Evolutionary conservation across 108 stramenopile genomes (phyloP).

Genomic region (Heterococcus sp.): DNA sequence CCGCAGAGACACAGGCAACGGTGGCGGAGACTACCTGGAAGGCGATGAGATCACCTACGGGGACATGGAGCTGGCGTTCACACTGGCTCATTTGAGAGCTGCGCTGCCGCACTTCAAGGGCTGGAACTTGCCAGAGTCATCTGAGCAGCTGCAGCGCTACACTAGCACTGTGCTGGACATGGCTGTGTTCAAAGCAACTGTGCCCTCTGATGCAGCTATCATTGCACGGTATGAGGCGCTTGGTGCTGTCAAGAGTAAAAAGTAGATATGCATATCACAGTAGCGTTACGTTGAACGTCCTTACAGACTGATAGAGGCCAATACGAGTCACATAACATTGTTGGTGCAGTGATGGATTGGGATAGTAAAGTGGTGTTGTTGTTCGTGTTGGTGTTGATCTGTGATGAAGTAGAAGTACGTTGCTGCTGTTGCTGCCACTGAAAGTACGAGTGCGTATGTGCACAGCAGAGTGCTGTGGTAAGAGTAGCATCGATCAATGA

Average conservation of each 20-base stretch:
- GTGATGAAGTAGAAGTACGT: too few species aligned
- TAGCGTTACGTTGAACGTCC: too few species aligned
- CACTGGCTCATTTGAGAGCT: conserved; percentile 15
- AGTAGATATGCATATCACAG: too few species aligned
- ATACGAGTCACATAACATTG: too few species aligned
- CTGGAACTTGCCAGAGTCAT: conserved; percentile 3
- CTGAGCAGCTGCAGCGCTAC: conserved; percentile 5
- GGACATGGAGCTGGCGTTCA: conserved; percentile 22
- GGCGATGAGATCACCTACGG: conserved; percentile 24
- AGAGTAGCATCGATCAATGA: too few species aligned
- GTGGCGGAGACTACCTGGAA: conserved; percentile 9
- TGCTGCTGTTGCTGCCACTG: too few species aligned
- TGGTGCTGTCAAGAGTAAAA: neutral
- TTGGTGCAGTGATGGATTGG: too few species aligned
- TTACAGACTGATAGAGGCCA: too few species aligned
- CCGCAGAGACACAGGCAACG: neutral
- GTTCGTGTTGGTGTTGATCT: too few species aligned
- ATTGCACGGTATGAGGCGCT: neutral
- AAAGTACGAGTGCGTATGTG: too few species aligned
- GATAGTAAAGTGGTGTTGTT: too few species aligned
- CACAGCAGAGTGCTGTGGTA: too few species aligned
- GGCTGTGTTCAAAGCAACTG: conserved; percentile 1
- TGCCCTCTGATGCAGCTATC: neutral
- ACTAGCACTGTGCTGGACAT: conserved; percentile 4
- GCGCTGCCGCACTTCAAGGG: neutral